Percentiles rank a stretch among this genome's conserved stretches.
Conservation (phyloP, 176 grass and related monocot species). For the Rhipidocladum racemiflorum region DNA sequence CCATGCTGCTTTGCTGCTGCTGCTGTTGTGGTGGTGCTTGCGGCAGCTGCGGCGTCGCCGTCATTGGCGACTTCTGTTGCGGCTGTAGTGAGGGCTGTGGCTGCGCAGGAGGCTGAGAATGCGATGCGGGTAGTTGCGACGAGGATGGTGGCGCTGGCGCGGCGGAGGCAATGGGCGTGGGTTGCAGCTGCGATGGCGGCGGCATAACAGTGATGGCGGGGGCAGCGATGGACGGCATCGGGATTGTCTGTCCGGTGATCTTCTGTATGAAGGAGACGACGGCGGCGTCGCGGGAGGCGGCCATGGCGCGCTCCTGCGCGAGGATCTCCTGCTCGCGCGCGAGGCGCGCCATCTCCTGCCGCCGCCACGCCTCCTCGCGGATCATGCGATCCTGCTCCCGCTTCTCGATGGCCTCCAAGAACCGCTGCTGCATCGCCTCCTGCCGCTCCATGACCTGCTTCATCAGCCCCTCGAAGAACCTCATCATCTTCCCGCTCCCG, state of each 20-base stretch:
- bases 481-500: slow-evolving; percentile 67
- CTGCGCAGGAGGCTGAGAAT: slow-evolving; percentile 10
- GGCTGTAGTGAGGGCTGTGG: slow-evolving; percentile 23
- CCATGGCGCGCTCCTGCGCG: slow-evolving; percentile 82
- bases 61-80: slow-evolving; percentile 28
- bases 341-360: slow-evolving; percentile 87
- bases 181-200: slow-evolving; percentile 12
- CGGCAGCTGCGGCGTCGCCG: neutral
- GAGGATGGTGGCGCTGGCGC: slow-evolving; percentile 2
- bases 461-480: slow-evolving; percentile 89
- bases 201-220: slow-evolving; percentile 48
- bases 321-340: slow-evolving; percentile 86
- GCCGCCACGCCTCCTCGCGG: slow-evolving; percentile 91
- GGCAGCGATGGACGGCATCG: slow-evolving; percentile 51
- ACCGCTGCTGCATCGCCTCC: slow-evolving; percentile 91
- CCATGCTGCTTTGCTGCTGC: slow-evolving; percentile 37
- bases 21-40: slow-evolving; percentile 21
- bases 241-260: slow-evolving; percentile 79
- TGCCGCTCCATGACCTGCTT: slow-evolving; percentile 93
- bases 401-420: slow-evolving; percentile 89
- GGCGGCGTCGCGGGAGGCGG: slow-evolving; percentile 77
- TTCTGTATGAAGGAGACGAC: slow-evolving; percentile 93
- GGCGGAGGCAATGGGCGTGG: neutral
- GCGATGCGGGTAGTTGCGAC: neutral
- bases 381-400: slow-evolving; percentile 93